Evolutionary conservation across 129 eudicot genomes (phyloP).

Genomic region (Calendula officinalis): DNA sequence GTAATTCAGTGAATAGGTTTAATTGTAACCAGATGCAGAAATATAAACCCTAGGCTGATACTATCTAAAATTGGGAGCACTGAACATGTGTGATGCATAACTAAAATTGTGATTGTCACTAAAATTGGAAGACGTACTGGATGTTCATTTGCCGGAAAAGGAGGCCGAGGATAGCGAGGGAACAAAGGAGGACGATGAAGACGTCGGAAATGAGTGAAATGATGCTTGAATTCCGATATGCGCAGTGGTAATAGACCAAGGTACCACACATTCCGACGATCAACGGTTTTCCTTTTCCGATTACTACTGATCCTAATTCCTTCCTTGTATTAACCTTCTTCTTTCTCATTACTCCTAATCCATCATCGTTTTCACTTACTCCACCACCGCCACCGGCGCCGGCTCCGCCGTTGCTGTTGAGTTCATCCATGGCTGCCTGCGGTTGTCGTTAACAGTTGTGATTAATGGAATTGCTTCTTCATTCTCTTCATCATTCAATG

Average conservation of each 20-base stretch:
- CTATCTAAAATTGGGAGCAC: background rate
- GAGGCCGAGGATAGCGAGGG: conserved; percentile 93
- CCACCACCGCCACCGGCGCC: conserved; percentile 6
- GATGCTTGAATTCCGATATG: conserved; percentile 65
- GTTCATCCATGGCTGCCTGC: conserved; percentile 33
- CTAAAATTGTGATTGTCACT: background rate
- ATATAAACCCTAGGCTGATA: conserved; percentile 10
- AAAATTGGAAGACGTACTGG: conserved; percentile 28
- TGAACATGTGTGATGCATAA: background rate
- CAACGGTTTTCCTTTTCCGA: conserved; percentile 53
- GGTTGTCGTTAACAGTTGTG: background rate
- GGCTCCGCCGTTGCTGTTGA: conserved; percentile 19
- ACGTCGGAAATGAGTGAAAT: conserved; percentile 83
- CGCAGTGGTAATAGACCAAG: conserved; percentile 85
- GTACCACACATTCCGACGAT: conserved; percentile 61
- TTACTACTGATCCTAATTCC: conserved; percentile 31
- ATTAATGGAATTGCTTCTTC: background rate
- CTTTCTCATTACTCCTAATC: conserved; percentile 20
- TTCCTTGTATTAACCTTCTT: conserved; percentile 10
- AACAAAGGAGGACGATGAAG: conserved; percentile 84
- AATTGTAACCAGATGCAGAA: background rate
- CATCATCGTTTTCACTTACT: conserved; percentile 29
- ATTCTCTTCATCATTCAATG: background rate
- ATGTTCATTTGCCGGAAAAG: conserved; percentile 96
- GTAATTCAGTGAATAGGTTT: background rate